Conservation (phyloP, 2,329 filamentous ascomycete species). For the Beauveria brongniartii region DNA sequence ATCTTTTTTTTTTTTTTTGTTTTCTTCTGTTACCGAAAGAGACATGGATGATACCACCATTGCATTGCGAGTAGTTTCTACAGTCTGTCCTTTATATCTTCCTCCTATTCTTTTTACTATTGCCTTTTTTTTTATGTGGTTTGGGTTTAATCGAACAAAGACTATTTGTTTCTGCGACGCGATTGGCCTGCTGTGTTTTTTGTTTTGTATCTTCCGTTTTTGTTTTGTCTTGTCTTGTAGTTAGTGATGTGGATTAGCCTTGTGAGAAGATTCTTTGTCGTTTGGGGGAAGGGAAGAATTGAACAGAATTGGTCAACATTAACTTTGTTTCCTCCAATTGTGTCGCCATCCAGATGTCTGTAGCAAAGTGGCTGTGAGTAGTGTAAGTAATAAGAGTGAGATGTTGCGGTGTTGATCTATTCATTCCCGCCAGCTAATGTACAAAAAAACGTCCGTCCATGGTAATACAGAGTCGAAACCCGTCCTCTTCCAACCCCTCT, state of each 20-base stretch:
- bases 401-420: not conserved
- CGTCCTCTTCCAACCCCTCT: not conserved
- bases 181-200: not conserved
- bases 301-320: not conserved
- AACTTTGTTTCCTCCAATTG: not conserved
- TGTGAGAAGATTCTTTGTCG: not conserved
- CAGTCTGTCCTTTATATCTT: constrained; percentile 17
- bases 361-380: not conserved
- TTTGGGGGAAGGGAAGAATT: not conserved
- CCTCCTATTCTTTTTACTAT: constrained; percentile 14
- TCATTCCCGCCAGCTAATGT: not conserved
- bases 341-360: not conserved
- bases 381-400: constrained; percentile 1
- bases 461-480: not conserved
- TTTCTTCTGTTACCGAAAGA: constrained; percentile 23
- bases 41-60: constrained; percentile 36
- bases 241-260: not conserved
- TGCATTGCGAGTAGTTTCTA: constrained; percentile 28
- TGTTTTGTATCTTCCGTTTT: not conserved
- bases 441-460: not conserved
- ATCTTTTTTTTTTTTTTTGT: constrained; percentile 16
- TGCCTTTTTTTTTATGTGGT: constrained; percentile 16
- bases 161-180: not conserved
- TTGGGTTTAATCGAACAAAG: constrained; percentile 4
- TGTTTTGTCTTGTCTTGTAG: not conserved